Conservation (phyloP, 495 filamentous ascomycete genomes). For the Penicillium canescens region DNA sequence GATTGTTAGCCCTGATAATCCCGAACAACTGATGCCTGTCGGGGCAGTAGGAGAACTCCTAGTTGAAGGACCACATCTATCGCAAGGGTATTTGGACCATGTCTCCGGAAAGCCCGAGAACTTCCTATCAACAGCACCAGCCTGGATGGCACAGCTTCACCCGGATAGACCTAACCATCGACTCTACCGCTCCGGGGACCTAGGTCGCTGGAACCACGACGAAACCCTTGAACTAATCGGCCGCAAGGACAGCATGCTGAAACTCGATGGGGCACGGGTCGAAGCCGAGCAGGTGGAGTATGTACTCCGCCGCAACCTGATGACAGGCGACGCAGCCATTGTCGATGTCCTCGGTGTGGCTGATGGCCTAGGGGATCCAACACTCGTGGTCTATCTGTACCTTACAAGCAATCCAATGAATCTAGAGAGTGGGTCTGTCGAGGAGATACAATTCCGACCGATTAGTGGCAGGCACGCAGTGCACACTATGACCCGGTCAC, state of each 20-base stretch:
- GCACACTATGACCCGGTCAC: background rate
- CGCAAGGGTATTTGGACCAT: constrained; percentile 51
- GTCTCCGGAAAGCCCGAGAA: constrained; percentile 15
- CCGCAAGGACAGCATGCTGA: constrained; percentile 77
- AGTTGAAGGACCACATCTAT: constrained; percentile 58
- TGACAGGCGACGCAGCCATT: constrained; percentile 16
- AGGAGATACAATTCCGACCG: constrained; percentile 20
- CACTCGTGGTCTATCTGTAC: constrained; percentile 22
- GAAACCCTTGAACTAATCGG: constrained; percentile 72
- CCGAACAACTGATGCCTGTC: constrained; percentile 49
- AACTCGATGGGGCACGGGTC: constrained; percentile 74
- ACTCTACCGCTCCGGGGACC: constrained; percentile 76
- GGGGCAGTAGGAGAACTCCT: constrained; percentile 58
- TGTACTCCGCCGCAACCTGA: constrained; percentile 14
- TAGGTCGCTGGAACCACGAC: constrained; percentile 71
- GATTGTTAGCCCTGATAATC: constrained; percentile 52
- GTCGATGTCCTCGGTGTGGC: constrained; percentile 26
- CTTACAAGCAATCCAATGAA: constrained; percentile 18
- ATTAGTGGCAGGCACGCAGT: constrained; percentile 9
- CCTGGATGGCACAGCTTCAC: constrained; percentile 18
- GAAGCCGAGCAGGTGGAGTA: constrained; percentile 72
- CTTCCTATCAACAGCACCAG: constrained; percentile 11
- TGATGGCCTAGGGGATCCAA: constrained; percentile 23
- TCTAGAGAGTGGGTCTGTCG: background rate
- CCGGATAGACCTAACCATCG: constrained; percentile 7